Evolutionary conservation across 1,284 basidiomycete genomes (phyloP).

Genomic region (Xanthoconium separans): DNA sequence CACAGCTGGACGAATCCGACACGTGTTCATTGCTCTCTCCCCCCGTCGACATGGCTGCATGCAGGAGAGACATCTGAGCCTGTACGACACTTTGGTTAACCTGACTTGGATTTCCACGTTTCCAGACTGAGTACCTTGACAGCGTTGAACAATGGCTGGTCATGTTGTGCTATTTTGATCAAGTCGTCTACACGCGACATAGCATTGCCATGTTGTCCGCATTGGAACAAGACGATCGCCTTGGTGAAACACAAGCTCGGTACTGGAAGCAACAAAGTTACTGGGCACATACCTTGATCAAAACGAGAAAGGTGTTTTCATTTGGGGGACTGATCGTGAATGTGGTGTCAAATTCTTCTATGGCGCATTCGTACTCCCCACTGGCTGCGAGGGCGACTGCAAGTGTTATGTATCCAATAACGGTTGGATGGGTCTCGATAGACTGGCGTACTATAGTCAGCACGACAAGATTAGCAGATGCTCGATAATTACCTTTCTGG

Average conservation of each 20-base stretch:
- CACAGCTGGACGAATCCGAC: not conserved
- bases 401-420: constrained; percentile 1
- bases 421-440: not conserved
- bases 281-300: constrained; percentile 3
- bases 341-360: constrained; percentile 3
- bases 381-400: not conserved
- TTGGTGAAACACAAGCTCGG: not conserved
- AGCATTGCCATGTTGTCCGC: not conserved
- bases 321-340: not conserved
- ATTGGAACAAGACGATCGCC: constrained; percentile 7
- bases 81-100: not conserved
- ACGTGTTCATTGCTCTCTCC: not conserved
- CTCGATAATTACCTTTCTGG: not conserved
- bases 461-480: not conserved
- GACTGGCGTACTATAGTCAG: not conserved
- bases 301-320: constrained; percentile 1
- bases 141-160: not conserved
- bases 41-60: not conserved
- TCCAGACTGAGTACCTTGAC: not conserved
- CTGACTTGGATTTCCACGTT: not conserved
- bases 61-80: not conserved
- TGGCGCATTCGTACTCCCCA: not conserved
- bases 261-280: not conserved
- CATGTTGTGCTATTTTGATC: not conserved
- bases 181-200: not conserved